Base-by-base conservation (phyloP, 164 flowering plant genomes). In the Macadamia integrifolia region DNA sequence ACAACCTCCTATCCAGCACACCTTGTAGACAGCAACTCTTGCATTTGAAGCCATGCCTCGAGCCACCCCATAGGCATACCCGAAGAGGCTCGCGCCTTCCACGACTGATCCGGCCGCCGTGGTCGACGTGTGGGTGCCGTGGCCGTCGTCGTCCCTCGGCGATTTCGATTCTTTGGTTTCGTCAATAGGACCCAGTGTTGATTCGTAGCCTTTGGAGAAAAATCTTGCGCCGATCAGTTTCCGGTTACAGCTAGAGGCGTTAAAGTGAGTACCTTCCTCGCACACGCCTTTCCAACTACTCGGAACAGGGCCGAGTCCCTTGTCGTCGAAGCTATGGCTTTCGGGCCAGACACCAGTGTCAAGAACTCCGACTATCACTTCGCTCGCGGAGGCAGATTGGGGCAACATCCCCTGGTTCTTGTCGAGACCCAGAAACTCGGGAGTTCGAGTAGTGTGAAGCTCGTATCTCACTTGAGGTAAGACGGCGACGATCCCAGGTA, bases 261-360 rank as follows among this genome's bases (percentile, higher is more conserved):
- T 75, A 75, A 89, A 93, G 70, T 59, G 80, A 55, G 43, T 82
- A 0, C 91, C 86, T 0, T 6, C 69, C 63, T 87, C 85, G 53
- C 98, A 93, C 60, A 58, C 69, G 8, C 98, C 98, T 60, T 83
- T 85, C 98, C 98, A 93, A 52, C 64, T 46, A 2, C 61, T 66
- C 0, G 96, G 98, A 0, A 88, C 79, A 0, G 94, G 81, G 0
- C 89, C 96, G 32, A 89, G 74, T 8, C 89, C 97, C 2, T 69
- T 64, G 75, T 89, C 98, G 32, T 84, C 82, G 31, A 66, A 93
- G 76, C 97, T 87, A 66, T 74, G 66, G 28, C 69, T 46, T 71
- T 91, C 97, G 0, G 98, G 98, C 98, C 96, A 91, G 14, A 79
- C 86, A 3, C 98, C 98, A 0, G 97, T 88, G 82, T 91, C 98